Evolutionary conservation across 768 basidiomycete species (phyloP).

Genomic region (Suillus americanus): DNA sequence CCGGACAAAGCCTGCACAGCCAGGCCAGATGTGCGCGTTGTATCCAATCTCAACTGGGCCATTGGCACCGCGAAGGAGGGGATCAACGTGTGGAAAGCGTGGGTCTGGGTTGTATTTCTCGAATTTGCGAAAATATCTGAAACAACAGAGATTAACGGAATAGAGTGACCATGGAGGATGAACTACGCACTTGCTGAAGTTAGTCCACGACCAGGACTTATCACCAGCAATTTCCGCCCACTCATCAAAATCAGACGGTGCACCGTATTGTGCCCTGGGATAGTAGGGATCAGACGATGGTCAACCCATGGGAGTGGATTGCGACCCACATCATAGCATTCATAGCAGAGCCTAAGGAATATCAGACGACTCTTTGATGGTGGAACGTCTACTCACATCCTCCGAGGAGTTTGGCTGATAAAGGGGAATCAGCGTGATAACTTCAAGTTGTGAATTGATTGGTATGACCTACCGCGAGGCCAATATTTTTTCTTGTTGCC

Average conservation of each 20-base stretch:
- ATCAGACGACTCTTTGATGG: background rate
- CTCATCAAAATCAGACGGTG: constrained; percentile 69
- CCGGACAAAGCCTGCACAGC: constrained; percentile 51
- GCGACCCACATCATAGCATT: constrained; percentile 52
- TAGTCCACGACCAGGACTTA: constrained; percentile 53
- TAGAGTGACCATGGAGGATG: background rate
- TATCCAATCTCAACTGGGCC: constrained; percentile 67
- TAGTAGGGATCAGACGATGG: constrained; percentile 9
- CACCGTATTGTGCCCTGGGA: constrained; percentile 53
- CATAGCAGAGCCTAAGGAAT: constrained; percentile 51
- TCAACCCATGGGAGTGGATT: background rate
- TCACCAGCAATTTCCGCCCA: constrained; percentile 57
- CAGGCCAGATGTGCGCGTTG: constrained; percentile 44
- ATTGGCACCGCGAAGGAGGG: constrained; percentile 41
- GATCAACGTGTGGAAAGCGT: constrained; percentile 48
- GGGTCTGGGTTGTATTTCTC: constrained; percentile 56
- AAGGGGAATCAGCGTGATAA: background rate
- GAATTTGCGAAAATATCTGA: constrained; percentile 68
- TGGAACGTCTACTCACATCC: constrained; percentile 53
- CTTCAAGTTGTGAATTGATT: background rate
- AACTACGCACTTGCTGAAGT: constrained; percentile 47
- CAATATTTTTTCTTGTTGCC: constrained; percentile 50
- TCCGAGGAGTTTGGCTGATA: constrained; percentile 62
- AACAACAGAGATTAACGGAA: background rate
- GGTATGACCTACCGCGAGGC: constrained; percentile 54